Evolutionary conservation across 2,329 filamentous ascomycete genomes (phyloP), one percentile per base, ranked within the genome.

Genomic region (Phyllachora maydis): DNA sequence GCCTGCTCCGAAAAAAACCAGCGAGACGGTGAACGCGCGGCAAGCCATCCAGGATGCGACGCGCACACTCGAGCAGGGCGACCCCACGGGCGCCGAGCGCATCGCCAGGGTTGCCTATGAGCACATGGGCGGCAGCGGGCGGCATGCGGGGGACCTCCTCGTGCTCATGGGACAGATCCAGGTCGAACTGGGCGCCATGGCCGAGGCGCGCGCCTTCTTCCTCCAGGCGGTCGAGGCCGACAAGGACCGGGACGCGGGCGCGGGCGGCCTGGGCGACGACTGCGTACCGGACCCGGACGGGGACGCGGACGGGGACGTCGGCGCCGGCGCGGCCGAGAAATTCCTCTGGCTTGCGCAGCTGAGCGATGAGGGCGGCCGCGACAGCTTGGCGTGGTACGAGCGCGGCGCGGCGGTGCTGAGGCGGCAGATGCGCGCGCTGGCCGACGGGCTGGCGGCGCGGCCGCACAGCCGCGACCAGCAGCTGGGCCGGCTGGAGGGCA

Each of bases 311-410:
- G n/a, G n/a, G n/a, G n/a, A n/a, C n/a, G n/a, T n/a, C n/a, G 45
- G 71, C 24, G 83, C 82, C 23, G 81, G 79, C 14, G 83, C 83
- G 1, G 68, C 82, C 0, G 85, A 95, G 42, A 95, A 93, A 51
- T 95, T 93, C 41, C 52, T 95, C 23, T 91, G 83, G 66, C 57
- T 98, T 28, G 88, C 88, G 32, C 88, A 98, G 50, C 59, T 98
- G 38, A 88, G 66, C 42, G 66, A 73, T 29, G 59, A 72, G 22
- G 71, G 71, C 17, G 71, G 71, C 2, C 47, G 56, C 22, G 67
- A 74, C 38, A 73, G 65, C 35, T 63, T 77, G 9, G 32, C 37
- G 25, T 77, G 71, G 70, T 76, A 66, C 39, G 65, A 73, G 43
- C 59, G 56, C 34, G 79, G 83, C 8, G 75, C 77, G 0, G 55